Conservation (phyloP, 176 grass and related monocot species). For the Zea luxurians region DNA sequence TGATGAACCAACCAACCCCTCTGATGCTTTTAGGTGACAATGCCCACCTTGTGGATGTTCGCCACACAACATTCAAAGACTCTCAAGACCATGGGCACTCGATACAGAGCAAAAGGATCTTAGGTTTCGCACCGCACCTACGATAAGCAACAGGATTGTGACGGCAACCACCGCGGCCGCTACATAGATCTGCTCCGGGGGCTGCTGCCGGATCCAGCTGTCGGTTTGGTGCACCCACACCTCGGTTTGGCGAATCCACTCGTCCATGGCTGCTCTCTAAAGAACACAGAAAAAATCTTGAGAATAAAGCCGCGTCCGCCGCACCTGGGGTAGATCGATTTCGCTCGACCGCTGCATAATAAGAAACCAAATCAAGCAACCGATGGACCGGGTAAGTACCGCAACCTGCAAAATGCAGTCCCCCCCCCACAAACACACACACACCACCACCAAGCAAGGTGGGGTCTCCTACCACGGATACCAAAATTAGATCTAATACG, state of each 20-base stretch:
- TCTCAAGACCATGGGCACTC: background rate
- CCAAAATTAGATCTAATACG: background rate
- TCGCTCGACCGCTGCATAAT: background rate
- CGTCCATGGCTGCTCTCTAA: constrained; percentile 50
- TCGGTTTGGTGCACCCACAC: constrained; percentile 50
- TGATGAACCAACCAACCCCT: too few relatives aligned
- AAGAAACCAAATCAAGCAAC: background rate
- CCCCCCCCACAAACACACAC: background rate
- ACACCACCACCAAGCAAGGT: background rate
- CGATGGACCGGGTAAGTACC: background rate
- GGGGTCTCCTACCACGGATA: background rate
- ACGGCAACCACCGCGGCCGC: constrained; percentile 57
- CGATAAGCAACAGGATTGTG: constrained; percentile 52
- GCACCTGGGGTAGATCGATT: background rate
- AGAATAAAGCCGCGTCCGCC: background rate
- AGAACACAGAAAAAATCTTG: background rate
- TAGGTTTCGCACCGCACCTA: constrained; percentile 33
- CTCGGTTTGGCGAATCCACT: constrained; percentile 46
- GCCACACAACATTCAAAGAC: background rate
- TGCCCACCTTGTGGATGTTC: background rate
- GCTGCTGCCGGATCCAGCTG: constrained; percentile 72
- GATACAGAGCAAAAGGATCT: background rate
- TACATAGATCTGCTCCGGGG: constrained; percentile 78
- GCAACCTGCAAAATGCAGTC: background rate
- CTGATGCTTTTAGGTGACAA: background rate